Base-by-base conservation (phyloP, 345 rosid species). In the Bruguiera gymnorhiza region DNA sequence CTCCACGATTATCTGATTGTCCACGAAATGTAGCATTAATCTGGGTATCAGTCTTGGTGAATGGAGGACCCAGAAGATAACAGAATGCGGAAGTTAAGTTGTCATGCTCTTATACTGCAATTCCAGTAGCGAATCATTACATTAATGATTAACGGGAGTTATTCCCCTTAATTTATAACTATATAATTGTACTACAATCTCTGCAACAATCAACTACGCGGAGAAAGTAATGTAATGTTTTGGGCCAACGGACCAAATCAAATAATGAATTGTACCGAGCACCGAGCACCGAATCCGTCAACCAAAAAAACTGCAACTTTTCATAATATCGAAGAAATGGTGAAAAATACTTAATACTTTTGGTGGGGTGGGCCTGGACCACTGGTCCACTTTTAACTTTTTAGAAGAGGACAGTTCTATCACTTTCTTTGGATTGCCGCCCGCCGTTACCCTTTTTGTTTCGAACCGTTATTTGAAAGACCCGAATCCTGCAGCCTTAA, bases 371-470 rank as follows among this genome's bases (percentile, higher is more conserved):
- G 56, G 29, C 15, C 32, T 21, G 63, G 60, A 10, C 31, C 46
- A 54, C 53, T 23, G 79, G 68, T 69, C 79, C 79, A 68, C 79
- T 7, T 62, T 48, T 10, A 24, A 55, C 71, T 75, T 77, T 29
- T 2, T 24, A 48, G 65, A 80, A 66, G 71, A 62, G 31, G 71
- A 69, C 78, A 63, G 81, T 54, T 59, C 36, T 19, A 63, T 78
- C 79, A 67, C 71, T 78, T 78, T 78, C 76, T 71, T 59, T 71
- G 82, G 86, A 80, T 75, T 76, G 84, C 73, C 60, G 80, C 74
- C 76, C 16, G 9, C 56, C 67, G 37, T 39, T 8, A 6, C 71
- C 63, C 43, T 58, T 27, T 36, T 65, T 60, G 26, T 26, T 65
- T 54, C 54, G 18, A 1, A 32, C 79, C 55, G 77, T 53, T 54